These are phyloP conservation scores for Fusarium goolgardi DNA, from an alignment of 2,329 filamentous ascomycete genomes.

Conservation along the genomic window DNA sequence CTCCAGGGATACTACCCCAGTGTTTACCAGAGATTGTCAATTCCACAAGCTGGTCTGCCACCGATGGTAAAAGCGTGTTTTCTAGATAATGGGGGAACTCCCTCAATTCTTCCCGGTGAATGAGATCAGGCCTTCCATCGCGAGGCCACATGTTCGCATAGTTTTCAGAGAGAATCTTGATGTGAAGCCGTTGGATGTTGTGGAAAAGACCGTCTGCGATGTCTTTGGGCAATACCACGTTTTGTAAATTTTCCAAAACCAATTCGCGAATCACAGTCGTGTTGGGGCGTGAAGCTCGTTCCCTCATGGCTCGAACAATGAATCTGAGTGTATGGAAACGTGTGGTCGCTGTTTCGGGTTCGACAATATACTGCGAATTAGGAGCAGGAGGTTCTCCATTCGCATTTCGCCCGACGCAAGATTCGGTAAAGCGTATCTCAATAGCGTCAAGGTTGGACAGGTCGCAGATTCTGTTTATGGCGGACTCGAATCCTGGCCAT, in stretches of 20 bases:
- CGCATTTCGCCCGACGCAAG: too few species aligned
- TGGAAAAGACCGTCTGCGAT: neutral
- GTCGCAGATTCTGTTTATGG: too few species aligned
- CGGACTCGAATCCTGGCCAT: too few species aligned
- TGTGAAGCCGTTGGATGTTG: neutral
- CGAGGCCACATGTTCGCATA: neutral
- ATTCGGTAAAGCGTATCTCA: too few species aligned
- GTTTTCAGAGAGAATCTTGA: neutral
- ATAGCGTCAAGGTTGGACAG: too few species aligned
- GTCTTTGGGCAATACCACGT: neutral
- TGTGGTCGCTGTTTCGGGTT: neutral
- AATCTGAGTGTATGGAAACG: neutral
- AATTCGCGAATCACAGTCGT: neutral
- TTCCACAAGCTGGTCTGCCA: conserved; percentile 35
- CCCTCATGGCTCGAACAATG: neutral
- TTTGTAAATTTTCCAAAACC: neutral
- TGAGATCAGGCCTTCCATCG: neutral
- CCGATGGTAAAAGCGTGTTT: conserved; percentile 10
- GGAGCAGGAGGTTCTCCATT: too few species aligned
- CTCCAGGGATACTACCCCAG: conserved; percentile 40
- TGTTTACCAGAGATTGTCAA: conserved; percentile 28
- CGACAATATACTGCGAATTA: too few species aligned
- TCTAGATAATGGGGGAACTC: conserved; percentile 41
- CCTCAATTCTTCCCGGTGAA: conserved; percentile 22
- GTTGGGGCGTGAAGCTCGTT: neutral